Evolutionary conservation across 768 basidiomycete genomes (phyloP), one percentile per base, ranked within the genome.

Genomic region (Trametes meyenii): DNA sequence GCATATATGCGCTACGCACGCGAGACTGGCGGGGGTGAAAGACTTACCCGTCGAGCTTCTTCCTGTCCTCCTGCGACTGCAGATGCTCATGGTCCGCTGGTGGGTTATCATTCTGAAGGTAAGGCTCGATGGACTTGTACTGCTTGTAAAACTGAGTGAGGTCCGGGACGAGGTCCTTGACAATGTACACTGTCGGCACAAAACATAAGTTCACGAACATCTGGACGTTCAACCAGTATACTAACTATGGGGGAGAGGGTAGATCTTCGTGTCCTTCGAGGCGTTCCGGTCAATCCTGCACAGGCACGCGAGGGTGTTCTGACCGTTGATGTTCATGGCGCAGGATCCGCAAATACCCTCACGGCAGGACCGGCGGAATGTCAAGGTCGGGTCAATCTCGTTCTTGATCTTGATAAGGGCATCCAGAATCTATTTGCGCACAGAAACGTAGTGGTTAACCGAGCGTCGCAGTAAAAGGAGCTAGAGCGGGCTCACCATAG

Each of bases 401-500:
- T 97, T 98, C 86, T 99, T 99, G 74, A 99, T 98, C 79, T 98
- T 98, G 79, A 98, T 97, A 68, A 96, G 86, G 2, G 92, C 94
- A 69, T 96, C 94, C 58, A 96, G 87, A 55, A 95, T 75, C 88
- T 88, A 59, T 14, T 21, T 24, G n/a, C 16, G 10, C 13, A 13
- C 45, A 8, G 38, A 50, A 8, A 23, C 2, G 40, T 8, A 7
- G n/a, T 17, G 36, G 46, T 33, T 19, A 38, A 21, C n/a, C 23
- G 53, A 29, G 43, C 35, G 58, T 33, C 26, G 40, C 10, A 17
- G 42, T n/a, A 50, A 21, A 13, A 35, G 33, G 65, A 50, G 38
- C 50, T 61, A 59, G 35, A 39, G 16, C 38, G 38, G 58, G 72
- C 79, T 55, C 66, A 87, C 88, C 96, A 98, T 98, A 60, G 96